Evolutionary conservation across 2,329 filamentous ascomycete genomes (phyloP).

Genomic region (Nakataea oryzae): DNA sequence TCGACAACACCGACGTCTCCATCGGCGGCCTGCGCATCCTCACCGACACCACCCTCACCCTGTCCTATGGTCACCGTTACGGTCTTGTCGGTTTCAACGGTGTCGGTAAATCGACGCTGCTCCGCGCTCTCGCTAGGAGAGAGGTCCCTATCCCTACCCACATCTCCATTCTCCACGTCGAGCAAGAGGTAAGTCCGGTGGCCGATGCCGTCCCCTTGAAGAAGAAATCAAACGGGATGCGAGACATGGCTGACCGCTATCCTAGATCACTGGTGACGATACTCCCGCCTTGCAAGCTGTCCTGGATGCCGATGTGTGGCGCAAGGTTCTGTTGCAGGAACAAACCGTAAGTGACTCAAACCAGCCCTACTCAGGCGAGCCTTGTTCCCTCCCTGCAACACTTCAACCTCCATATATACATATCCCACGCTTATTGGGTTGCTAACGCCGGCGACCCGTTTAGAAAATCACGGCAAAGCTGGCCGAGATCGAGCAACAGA

Average conservation of each 20-base stretch:
- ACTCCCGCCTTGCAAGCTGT: slow-evolving; percentile 92
- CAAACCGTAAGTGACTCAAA: slow-evolving; percentile 62
- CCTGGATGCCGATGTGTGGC: slow-evolving; percentile 94
- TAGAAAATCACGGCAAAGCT: slow-evolving; percentile 70
- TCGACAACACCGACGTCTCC: slow-evolving; percentile 90
- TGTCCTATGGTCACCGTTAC: slow-evolving; percentile 88
- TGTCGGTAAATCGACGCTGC: slow-evolving; percentile 93
- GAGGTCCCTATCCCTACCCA: slow-evolving; percentile 92
- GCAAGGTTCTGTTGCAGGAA: slow-evolving; percentile 85
- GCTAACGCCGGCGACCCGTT: too few relatives aligned
- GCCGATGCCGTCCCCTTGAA: not conserved
- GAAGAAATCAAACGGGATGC: not conserved
- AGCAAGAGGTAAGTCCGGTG: slow-evolving; percentile 67
- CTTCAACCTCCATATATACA: not conserved
- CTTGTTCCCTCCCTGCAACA: slow-evolving; percentile 6
- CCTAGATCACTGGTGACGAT: slow-evolving; percentile 82
- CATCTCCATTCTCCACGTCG: slow-evolving; percentile 97
- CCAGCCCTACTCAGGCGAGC: not conserved
- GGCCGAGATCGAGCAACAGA: slow-evolving; percentile 64
- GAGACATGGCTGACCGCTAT: not conserved
- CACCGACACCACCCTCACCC: slow-evolving; percentile 78
- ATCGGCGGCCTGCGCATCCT: slow-evolving; percentile 85
- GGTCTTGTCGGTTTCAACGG: slow-evolving; percentile 98
- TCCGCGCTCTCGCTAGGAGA: slow-evolving; percentile 83
- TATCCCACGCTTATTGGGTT: not conserved